These are phyloP conservation scores for Pythium graminicola DNA, from an alignment of 352 stramenopile species.

Conservation along the genomic window DNA sequence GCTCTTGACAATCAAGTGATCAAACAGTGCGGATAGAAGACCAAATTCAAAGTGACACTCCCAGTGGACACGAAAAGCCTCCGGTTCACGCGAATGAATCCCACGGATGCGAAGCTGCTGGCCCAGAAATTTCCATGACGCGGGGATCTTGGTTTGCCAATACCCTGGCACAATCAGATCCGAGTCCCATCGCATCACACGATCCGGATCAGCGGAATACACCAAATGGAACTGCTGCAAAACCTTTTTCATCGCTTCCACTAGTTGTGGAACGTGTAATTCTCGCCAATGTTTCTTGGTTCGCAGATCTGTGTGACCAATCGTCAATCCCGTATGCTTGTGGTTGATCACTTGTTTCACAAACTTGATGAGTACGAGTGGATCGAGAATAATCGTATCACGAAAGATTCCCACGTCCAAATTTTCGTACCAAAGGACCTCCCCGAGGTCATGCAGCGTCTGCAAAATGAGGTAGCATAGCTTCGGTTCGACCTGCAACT, in stretches of 20 bases:
- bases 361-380: constrained; percentile 13
- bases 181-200: background rate
- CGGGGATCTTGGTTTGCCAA: background rate
- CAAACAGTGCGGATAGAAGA: background rate
- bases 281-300: background rate
- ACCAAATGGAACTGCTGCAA: background rate
- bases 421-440: constrained; percentile 15
- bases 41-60: constrained; percentile 10
- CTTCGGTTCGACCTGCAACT: background rate
- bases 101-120: background rate
- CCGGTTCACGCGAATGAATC: background rate
- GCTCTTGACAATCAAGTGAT: constrained; percentile 11
- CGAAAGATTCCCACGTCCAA: background rate
- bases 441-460: constrained; percentile 10
- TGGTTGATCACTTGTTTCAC: constrained; percentile 7
- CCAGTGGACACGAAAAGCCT: constrained; percentile 9
- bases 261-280: background rate
- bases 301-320: background rate
- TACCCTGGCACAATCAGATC: background rate
- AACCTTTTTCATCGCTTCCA: background rate
- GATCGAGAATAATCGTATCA: constrained; percentile 4
- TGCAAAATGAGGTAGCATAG: constrained; percentile 2
- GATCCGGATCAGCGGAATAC: background rate
- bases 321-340: background rate
- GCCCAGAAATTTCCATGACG: background rate